These are phyloP conservation scores for Macrocystidia cucumis DNA, from an alignment of 1,284 basidiomycete genomes.

Conservation along the genomic window DNA sequence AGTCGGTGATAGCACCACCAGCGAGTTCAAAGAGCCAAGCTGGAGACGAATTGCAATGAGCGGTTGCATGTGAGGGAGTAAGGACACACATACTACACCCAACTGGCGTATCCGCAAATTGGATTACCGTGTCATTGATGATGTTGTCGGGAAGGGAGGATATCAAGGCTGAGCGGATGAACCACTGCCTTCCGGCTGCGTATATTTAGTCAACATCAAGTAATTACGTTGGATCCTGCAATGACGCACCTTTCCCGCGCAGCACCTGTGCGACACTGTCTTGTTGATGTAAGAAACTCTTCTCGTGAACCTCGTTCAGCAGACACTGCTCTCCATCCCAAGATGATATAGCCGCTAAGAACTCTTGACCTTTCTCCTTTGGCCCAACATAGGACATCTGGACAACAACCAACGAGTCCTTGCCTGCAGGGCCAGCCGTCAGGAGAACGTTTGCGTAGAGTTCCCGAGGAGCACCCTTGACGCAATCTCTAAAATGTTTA, in stretches of 20 bases:
- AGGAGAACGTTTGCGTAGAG: slow-evolving; percentile 86
- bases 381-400: slow-evolving; percentile 85
- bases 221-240: background rate
- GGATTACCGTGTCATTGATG: slow-evolving; percentile 73
- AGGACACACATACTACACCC: slow-evolving; percentile 68
- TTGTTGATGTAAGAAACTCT: slow-evolving; percentile 83
- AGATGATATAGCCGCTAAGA: slow-evolving; percentile 73
- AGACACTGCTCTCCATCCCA: slow-evolving; percentile 81
- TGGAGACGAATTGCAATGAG: slow-evolving; percentile 22
- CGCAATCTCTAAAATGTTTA: slow-evolving; percentile 87
- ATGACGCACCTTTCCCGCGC: slow-evolving; percentile 59
- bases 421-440: slow-evolving; percentile 77
- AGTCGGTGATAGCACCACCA: slow-evolving; percentile 74
- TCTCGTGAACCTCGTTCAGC: slow-evolving; percentile 85
- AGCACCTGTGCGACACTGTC: slow-evolving; percentile 86
- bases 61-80: slow-evolving; percentile 3
- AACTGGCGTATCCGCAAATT: slow-evolving; percentile 76
- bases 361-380: slow-evolving; percentile 68
- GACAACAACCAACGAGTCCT: slow-evolving; percentile 80
- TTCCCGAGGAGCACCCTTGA: slow-evolving; percentile 80
- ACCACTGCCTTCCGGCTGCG: slow-evolving; percentile 78
- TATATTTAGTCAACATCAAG: slow-evolving; percentile 8
- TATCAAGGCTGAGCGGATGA: slow-evolving; percentile 77
- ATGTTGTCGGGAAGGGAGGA: slow-evolving; percentile 78
- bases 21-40: slow-evolving; percentile 89